A percentile compares a stretch with the other conserved stretches of the same genome.
Evolutionary conservation across 148 eudicot species (phyloP).

Genomic region (Rhododendron mucronatum): DNA sequence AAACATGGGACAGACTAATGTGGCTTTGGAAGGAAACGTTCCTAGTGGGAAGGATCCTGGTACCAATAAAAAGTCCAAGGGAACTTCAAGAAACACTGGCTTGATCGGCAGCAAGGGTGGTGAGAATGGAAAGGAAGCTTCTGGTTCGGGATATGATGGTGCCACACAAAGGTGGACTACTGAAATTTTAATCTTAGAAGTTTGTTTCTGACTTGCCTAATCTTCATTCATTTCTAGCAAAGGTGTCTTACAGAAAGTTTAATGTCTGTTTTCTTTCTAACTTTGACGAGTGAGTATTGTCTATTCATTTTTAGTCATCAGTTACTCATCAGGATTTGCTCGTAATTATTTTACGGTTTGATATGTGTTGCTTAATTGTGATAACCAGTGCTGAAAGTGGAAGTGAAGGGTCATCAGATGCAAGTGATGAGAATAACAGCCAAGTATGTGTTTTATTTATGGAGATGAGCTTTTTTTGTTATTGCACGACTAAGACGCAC

Average conservation of each 20-base stretch:
- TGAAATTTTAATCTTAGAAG: not conserved
- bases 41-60: constrained; percentile 45
- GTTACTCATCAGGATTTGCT: not conserved
- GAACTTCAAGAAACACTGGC: constrained; percentile 33
- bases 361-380: constrained; percentile 10
- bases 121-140: constrained; percentile 67
- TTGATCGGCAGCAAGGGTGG: constrained; percentile 39
- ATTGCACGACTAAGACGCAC: not conserved
- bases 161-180: constrained; percentile 67
- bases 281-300: not conserved
- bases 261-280: not conserved
- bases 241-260: constrained; percentile 37
- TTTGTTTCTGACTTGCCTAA: not conserved
- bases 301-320: not conserved
- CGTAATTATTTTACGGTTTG: not conserved
- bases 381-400: constrained; percentile 80
- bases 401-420: constrained; percentile 83
- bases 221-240: constrained; percentile 10
- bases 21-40: constrained; percentile 52
- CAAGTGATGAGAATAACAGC: constrained; percentile 70
- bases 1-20: constrained; percentile 35
- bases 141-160: constrained; percentile 92
- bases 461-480: not conserved
- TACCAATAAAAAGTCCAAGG: constrained; percentile 55
- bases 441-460: constrained; percentile 39